Evolutionary conservation across 768 basidiomycete genomes (phyloP).

Genomic region (button mushroom (Agaricus bisporus)): DNA sequence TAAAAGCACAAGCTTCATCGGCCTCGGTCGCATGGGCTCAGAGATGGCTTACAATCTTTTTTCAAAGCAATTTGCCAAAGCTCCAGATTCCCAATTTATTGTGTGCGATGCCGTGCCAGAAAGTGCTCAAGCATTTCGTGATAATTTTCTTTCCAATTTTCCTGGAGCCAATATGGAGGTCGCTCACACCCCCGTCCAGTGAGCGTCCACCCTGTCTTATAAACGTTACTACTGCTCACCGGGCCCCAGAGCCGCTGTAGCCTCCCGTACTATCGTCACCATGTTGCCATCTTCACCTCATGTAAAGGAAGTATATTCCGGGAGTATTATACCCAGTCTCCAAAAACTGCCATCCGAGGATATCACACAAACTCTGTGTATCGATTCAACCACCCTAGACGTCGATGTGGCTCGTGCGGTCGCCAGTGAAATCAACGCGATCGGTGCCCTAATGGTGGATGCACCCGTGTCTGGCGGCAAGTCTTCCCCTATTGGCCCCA

Average conservation of each 20-base stretch:
- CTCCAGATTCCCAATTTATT: slow-evolving; percentile 53
- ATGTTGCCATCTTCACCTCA: slow-evolving; percentile 94
- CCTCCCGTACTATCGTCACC: slow-evolving; percentile 68
- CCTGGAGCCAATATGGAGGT: slow-evolving; percentile 55
- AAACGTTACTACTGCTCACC: slow-evolving; percentile 2
- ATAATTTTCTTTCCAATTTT: slow-evolving; percentile 48
- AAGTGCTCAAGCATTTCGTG: slow-evolving; percentile 48
- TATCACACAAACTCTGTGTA: slow-evolving; percentile 50
- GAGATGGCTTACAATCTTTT: slow-evolving; percentile 86
- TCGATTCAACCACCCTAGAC: slow-evolving; percentile 91
- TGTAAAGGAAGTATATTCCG: slow-evolving; percentile 68
- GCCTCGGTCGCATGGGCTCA: slow-evolving; percentile 83
- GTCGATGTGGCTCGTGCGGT: slow-evolving; percentile 67
- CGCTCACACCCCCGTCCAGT: slow-evolving; percentile 68
- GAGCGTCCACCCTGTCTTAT: slow-evolving; percentile 24
- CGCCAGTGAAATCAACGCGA: slow-evolving; percentile 41
- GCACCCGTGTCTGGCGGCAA: slow-evolving; percentile 92
- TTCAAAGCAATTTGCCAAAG: slow-evolving; percentile 57
- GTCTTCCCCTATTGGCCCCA: slow-evolving; percentile 15
- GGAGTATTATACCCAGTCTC: slow-evolving; percentile 64
- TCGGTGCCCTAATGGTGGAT: slow-evolving; percentile 78
- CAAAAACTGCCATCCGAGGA: slow-evolving; percentile 35
- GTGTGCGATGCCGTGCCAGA: slow-evolving; percentile 74
- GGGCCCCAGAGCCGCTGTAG: slow-evolving; percentile 48
- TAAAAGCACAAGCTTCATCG: slow-evolving; percentile 71